Percentiles rank a stretch among this genome's conserved stretches.
phyloP scores from a whole-genome alignment of 345 rosid species.

The Acer campestre region DNA sequence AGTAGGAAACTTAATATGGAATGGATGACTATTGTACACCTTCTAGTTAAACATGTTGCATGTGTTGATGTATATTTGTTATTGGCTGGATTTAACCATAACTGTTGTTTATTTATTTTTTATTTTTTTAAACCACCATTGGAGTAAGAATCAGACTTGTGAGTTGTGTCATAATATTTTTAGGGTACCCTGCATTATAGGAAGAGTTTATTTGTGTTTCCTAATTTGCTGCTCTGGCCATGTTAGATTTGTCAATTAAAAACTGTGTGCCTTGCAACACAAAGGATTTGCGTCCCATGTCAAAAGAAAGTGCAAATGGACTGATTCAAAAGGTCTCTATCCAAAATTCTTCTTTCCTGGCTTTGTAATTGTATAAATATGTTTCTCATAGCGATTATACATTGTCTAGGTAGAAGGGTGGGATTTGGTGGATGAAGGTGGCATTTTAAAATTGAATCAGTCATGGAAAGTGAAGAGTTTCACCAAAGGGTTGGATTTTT shows the following conservation, averaged over 20 bases:
- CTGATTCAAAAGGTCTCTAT: slow-evolving; percentile 60
- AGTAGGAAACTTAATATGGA: not conserved
- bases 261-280: slow-evolving; percentile 88
- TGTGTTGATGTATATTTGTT: not conserved
- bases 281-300: slow-evolving; percentile 84
- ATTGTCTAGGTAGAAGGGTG: slow-evolving; percentile 69
- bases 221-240: slow-evolving; percentile 15
- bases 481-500: slow-evolving; percentile 79
- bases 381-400: slow-evolving; percentile 13
- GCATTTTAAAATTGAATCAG: slow-evolving; percentile 62
- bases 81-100: not conserved
- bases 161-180: slow-evolving; percentile 2
- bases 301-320: slow-evolving; percentile 64
- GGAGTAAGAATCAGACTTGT: slow-evolving; percentile 10
- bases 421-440: slow-evolving; percentile 73
- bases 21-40: not conserved
- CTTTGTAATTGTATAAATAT: not conserved
- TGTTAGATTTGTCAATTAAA: slow-evolving; percentile 68
- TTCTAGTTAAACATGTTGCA: not conserved
- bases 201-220: slow-evolving; percentile 5
- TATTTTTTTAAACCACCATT: not conserved
- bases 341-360: not conserved
- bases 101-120: not conserved
- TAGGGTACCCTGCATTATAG: slow-evolving; percentile 1
- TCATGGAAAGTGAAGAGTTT: slow-evolving; percentile 82